These are phyloP conservation scores for Angomonas desouzai DNA, from an alignment of 208 protist species.

Conservation along the genomic window DNA sequence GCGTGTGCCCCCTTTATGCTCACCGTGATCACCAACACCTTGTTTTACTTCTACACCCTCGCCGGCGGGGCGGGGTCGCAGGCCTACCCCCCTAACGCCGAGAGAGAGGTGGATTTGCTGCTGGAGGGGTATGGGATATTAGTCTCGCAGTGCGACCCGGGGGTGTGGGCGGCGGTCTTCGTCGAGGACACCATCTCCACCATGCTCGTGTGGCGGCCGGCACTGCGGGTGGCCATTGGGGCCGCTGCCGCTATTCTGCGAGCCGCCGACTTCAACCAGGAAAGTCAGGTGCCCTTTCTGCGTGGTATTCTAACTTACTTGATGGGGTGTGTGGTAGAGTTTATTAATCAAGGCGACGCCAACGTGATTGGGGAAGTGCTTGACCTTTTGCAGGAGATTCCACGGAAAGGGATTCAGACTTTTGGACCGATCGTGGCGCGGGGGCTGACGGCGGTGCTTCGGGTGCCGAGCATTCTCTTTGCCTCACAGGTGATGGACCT, in stretches of 20 bases:
- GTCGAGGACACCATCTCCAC: slow-evolving; percentile 46
- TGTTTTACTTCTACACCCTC: slow-evolving; percentile 57
- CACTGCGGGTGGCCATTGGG: slow-evolving; percentile 24
- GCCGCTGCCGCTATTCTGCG: slow-evolving; percentile 1
- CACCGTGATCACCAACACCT: slow-evolving; percentile 28
- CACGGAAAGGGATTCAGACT: slow-evolving; percentile 31
- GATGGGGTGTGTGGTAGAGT: slow-evolving; percentile 18
- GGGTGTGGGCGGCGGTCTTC: slow-evolving; percentile 42
- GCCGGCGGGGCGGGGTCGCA: slow-evolving; percentile 31
- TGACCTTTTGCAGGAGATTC: slow-evolving; percentile 34
- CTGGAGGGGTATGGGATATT: slow-evolving; percentile 31
- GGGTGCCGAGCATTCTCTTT: slow-evolving; percentile 66
- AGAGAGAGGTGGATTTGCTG: slow-evolving; percentile 29
- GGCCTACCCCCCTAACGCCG: slow-evolving; percentile 20
- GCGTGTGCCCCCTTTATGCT: slow-evolving; percentile 28
- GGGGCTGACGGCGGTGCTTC: slow-evolving; percentile 34
- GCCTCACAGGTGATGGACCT: slow-evolving; percentile 35
- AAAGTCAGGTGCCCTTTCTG: background rate
- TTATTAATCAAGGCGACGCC: slow-evolving; percentile 27
- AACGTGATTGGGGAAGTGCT: slow-evolving; percentile 38
- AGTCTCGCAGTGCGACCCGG: slow-evolving; percentile 28
- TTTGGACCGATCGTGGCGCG: slow-evolving; percentile 22
- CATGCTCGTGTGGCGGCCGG: slow-evolving; percentile 53
- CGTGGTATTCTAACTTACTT: slow-evolving; percentile 20
- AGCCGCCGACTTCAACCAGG: background rate